phyloP scores from a whole-genome alignment of 2,329 filamentous ascomycete species.

The Aspergillus intermedius region DNA sequence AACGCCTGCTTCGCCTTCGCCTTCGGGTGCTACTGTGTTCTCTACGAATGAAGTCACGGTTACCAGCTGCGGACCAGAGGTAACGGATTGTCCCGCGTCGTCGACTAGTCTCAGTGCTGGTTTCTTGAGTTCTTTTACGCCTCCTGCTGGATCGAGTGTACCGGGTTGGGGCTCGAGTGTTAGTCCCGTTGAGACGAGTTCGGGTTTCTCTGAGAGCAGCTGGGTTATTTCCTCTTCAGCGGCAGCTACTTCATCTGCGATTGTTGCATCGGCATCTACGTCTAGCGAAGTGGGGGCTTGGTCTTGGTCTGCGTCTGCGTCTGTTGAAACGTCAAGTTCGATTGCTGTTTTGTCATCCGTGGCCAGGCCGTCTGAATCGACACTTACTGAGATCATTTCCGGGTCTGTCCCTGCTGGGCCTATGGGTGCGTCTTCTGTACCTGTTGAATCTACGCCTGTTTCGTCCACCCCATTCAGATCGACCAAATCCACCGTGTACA shows the following conservation, averaged over 20 bases:
- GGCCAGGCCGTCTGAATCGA: background rate
- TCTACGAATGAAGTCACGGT: background rate
- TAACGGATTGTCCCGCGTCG: background rate
- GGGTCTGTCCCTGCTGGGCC: background rate
- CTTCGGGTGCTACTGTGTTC: constrained; percentile 8
- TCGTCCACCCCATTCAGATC: background rate
- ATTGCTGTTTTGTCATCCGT: background rate
- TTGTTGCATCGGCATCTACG: constrained; percentile 21
- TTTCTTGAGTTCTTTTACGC: too few species aligned
- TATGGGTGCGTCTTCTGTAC: background rate
- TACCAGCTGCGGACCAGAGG: constrained; percentile 2
- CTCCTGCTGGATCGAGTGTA: too few species aligned
- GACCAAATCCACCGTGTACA: background rate
- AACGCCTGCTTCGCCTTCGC: too few species aligned
- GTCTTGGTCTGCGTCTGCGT: background rate
- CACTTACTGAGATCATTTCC: background rate
- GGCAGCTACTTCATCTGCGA: constrained; percentile 43
- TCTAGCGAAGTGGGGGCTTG: constrained; percentile 5
- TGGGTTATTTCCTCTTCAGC: background rate
- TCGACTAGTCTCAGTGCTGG: constrained; percentile 3
- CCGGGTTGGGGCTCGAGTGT: too few species aligned
- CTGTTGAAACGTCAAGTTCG: background rate
- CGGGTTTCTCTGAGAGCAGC: too few species aligned
- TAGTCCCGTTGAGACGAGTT: too few species aligned
- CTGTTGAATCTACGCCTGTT: background rate